Percentiles rank a stretch among this genome's conserved stretches.
Conservation (phyloP, 2,329 filamentous ascomycete species). For the Pseudocercospora macadamiae region DNA sequence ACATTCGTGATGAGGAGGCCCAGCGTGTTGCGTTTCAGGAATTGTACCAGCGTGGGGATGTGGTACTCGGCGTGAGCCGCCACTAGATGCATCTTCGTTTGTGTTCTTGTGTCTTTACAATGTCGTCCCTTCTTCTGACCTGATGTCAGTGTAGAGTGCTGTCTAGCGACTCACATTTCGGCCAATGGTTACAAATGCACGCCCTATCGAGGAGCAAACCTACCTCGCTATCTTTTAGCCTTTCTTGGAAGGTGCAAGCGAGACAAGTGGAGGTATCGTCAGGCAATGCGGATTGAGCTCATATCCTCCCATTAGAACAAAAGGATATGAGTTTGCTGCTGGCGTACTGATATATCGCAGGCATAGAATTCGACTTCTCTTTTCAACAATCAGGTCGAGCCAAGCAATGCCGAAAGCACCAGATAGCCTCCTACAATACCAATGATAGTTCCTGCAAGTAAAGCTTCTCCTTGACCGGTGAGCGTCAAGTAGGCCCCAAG, state of each 20-base stretch:
- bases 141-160: not conserved
- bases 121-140: not conserved
- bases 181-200: not conserved
- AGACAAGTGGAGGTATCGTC: no score
- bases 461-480: constrained; percentile 50
- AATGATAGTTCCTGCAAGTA: constrained; percentile 38
- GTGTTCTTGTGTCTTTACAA: not conserved
- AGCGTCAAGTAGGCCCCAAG: constrained; percentile 57
- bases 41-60: constrained; percentile 47
- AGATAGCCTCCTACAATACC: constrained; percentile 38
- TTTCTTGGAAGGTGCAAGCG: not conserved
- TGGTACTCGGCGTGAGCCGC: not conserved
- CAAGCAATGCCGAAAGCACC: constrained; percentile 20
- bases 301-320: no score
- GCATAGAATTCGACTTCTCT: no score
- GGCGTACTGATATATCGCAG: no score
- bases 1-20: constrained; percentile 67
- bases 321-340: no score
- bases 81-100: not conserved
- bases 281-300: no score
- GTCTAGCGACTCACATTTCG: not conserved
- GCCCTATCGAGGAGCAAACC: not conserved
- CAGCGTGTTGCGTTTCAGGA: constrained; percentile 64
- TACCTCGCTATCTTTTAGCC: not conserved
- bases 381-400: constrained; percentile 9